These are phyloP conservation scores for Hypoxylon sp. DNA, from an alignment of 2,329 filamentous ascomycete genomes.

Conservation along the genomic window DNA sequence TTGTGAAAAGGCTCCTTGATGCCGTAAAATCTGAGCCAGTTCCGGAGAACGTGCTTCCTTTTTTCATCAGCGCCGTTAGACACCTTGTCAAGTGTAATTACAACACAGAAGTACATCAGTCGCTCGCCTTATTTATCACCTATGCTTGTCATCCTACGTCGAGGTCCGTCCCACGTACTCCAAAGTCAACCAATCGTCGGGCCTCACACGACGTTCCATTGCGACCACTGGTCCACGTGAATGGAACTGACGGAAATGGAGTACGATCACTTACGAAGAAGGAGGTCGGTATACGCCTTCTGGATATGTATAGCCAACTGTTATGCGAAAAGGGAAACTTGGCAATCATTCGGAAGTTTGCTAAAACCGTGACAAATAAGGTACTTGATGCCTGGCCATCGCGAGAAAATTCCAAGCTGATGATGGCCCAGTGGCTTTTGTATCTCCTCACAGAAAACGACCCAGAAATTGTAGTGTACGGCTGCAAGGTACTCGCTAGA, in stretches of 20 bases:
- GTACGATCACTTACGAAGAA: conserved; percentile 68
- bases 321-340: conserved; percentile 79
- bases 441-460: conserved; percentile 92
- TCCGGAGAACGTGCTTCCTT: conserved; percentile 75
- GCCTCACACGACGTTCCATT: conserved; percentile 57
- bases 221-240: conserved; percentile 55
- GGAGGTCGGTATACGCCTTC: conserved; percentile 78
- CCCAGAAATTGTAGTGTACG: conserved; percentile 82
- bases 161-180: conserved; percentile 63
- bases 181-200: conserved; percentile 59
- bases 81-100: conserved; percentile 83
- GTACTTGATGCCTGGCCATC: conserved; percentile 60
- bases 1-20: conserved; percentile 90
- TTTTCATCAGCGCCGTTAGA: conserved; percentile 84
- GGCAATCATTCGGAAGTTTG: conserved; percentile 84
- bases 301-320: conserved; percentile 82
- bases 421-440: conserved; percentile 78
- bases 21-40: conserved; percentile 89
- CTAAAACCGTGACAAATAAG: conserved; percentile 94
- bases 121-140: conserved; percentile 90
- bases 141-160: conserved; percentile 81
- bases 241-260: conserved; percentile 49
- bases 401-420: conserved; percentile 51
- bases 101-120: conserved; percentile 86
- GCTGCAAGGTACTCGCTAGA: conserved; percentile 84